Evolutionary conservation across 2,329 filamentous ascomycete genomes (phyloP), one percentile per base, ranked within the genome.

Genomic region (Ophiostoma fasciatum): DNA sequence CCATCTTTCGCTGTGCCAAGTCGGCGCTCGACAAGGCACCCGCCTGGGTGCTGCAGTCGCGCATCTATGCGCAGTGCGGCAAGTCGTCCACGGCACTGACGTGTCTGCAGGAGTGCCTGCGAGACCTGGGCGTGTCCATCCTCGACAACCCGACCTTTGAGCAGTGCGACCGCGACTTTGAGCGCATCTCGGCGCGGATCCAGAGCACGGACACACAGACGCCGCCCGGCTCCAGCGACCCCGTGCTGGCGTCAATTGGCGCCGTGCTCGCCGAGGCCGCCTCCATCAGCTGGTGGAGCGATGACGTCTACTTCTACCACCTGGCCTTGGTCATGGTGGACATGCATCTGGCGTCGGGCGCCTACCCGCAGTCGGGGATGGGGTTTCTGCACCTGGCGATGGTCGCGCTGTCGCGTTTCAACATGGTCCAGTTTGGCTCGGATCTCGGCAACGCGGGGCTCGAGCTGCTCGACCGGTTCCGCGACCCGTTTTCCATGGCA

Each of bases 21-120:
- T 75, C 75, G 14, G 60, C 82, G 0, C 68, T 82, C 6, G 85
- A 93, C 54, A 90, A 83, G 58, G 82, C 82, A 2, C 78, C 82
- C 8, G 82, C 83, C 0, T 92, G 79, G 60, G 78, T 94, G 28
- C 62, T 94, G 25, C 77, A 84, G 51, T 85, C 82, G 6, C 74
- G 84, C 33, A 78, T 94, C 31, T 74, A 77, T 48, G 74, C 80
- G 2, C 75, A 87, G 49, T 68, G 69, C 37, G 84, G 85, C 1
- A 74, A 93, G 44, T 73, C 76, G 20, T 58, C 65, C 17, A 68
- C 68, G 5, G 82, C 85, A 0, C 74, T 93, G 46, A 58, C 67
- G 22, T 71, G 73, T 1, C 61, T 94, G 18, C 78, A 78, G 48
- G 68, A 75, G 31, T 85, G 82, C 42, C 60, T 94, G 13, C 60